Conservation (phyloP, 2,329 filamentous ascomycete species). For the Sarocladium kiliense region DNA sequence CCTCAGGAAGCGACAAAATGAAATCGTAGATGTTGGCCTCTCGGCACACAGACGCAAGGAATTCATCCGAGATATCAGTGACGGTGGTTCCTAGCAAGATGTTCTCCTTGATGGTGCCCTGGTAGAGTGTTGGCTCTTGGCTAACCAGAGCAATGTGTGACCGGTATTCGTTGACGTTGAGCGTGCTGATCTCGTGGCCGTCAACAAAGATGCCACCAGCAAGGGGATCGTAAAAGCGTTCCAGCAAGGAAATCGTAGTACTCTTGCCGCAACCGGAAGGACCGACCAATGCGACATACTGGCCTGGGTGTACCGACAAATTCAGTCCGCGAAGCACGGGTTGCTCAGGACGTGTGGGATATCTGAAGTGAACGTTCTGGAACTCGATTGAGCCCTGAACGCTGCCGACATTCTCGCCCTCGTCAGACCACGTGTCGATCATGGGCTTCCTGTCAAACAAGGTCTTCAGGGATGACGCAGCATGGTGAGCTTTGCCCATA, state of each 20-base stretch:
- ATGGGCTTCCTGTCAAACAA: slow-evolving; percentile 73
- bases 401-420: slow-evolving; percentile 47
- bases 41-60: slow-evolving; percentile 72
- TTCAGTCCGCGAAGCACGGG: slow-evolving; percentile 36
- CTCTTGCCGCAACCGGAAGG: slow-evolving; percentile 91
- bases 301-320: slow-evolving; percentile 52
- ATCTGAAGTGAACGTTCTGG: slow-evolving; percentile 87
- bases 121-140: slow-evolving; percentile 92
- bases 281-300: slow-evolving; percentile 80
- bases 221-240: slow-evolving; percentile 91
- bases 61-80: slow-evolving; percentile 62
- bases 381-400: slow-evolving; percentile 83
- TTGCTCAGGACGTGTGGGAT: slow-evolving; percentile 71
- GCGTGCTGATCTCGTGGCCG: slow-evolving; percentile 69
- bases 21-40: slow-evolving; percentile 94
- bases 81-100: slow-evolving; percentile 69
- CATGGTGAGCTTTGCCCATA: slow-evolving; percentile 87
- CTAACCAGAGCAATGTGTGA: slow-evolving; percentile 80
- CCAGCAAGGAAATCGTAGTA: slow-evolving; percentile 85
- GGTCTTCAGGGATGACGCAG: slow-evolving; percentile 72
- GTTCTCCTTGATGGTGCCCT: slow-evolving; percentile 87
- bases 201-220: slow-evolving; percentile 78
- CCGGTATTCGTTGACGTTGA: slow-evolving; percentile 85
- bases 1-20: slow-evolving; percentile 78
- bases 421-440: slow-evolving; percentile 76